A percentile compares a stretch with the other conserved stretches of the same genome.
phyloP scores from a whole-genome alignment of 768 basidiomycete species.

The Russula lepida region DNA sequence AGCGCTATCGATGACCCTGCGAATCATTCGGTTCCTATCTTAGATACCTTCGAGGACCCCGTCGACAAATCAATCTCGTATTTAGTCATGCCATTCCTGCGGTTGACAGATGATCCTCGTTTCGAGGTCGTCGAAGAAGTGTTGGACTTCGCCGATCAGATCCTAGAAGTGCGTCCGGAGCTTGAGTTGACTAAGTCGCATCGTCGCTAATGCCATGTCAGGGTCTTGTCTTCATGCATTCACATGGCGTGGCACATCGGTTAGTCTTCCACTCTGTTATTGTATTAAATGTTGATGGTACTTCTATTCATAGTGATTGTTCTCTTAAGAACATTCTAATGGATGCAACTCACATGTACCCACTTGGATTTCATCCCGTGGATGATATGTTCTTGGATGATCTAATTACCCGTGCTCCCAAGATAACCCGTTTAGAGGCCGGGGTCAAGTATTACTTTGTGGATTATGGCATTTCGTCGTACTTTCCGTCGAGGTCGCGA shows the following conservation, averaged over 20 bases:
- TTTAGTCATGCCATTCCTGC: slow-evolving; percentile 18
- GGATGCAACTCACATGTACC: slow-evolving; percentile 13
- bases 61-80: slow-evolving; percentile 3
- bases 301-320: background rate
- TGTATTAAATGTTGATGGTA: background rate
- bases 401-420: background rate
- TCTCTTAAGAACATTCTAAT: slow-evolving; percentile 4
- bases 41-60: slow-evolving; percentile 9
- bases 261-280: background rate
- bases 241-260: slow-evolving; percentile 16
- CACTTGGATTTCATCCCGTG: slow-evolving; percentile 14
- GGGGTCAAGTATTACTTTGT: slow-evolving; percentile 15
- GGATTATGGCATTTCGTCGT: slow-evolving; percentile 14
- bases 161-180: slow-evolving; percentile 2
- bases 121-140: slow-evolving; percentile 5
- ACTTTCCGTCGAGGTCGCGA: background rate
- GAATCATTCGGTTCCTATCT: slow-evolving; percentile 16
- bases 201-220: background rate
- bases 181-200: background rate
- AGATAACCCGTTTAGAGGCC: background rate
- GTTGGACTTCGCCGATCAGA: slow-evolving; percentile 13
- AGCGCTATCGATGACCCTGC: background rate
- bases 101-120: background rate
- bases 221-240: slow-evolving; percentile 19
- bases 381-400: background rate